Evolutionary conservation across 2,329 filamentous ascomycete species (phyloP), one percentile per base, ranked within the genome.

Genomic region (Neoarthrinium moseri): DNA sequence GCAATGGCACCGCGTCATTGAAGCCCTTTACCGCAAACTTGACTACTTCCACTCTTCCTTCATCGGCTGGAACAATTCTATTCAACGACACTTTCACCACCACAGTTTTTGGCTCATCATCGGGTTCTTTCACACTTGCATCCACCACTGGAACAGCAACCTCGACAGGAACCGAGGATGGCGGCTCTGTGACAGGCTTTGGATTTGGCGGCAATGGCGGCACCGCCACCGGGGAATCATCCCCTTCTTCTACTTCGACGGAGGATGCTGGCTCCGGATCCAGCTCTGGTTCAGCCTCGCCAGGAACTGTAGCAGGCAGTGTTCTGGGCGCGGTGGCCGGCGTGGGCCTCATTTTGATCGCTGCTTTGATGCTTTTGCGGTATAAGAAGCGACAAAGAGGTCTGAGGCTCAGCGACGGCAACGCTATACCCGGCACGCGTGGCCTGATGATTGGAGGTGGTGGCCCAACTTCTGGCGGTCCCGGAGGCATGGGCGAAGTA

Each of bases 311-410:
- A 22, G 77, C 80, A 6, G 80, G 79, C 1, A 73, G 80, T 24
- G 77, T 83, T 1, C 67, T 83, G 15, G 80, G 80, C 18, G 71
- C 77, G 32, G 60, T 86, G 24, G 81, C 81, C 13, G 82, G 81
- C 15, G 62, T 79, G 2, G 80, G 80, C 11, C 66, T 84, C 36
- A 59, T 86, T 39, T 62, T 80, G 4, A 59, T 84, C 4, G 59
- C 83, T 17, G 60, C 80, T 5, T 62, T 84, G 46, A 66, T 77
- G 48, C 55, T 76, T n/a, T 57, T 84, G 34, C 71, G 72, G 53
- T 80, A 77, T 68, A 81, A 73, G 69, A 83, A 75, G 57, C 71
- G 70, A 46, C 69, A 70, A 46, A 63, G 68, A 6, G 69, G 65
- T 35, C 64, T 70, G 52, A 56, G 65, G 40, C 56, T 68, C n/a